These are phyloP conservation scores for Pyricularia sp. DNA, from an alignment of 2,329 filamentous ascomycete species.

Conservation along the genomic window DNA sequence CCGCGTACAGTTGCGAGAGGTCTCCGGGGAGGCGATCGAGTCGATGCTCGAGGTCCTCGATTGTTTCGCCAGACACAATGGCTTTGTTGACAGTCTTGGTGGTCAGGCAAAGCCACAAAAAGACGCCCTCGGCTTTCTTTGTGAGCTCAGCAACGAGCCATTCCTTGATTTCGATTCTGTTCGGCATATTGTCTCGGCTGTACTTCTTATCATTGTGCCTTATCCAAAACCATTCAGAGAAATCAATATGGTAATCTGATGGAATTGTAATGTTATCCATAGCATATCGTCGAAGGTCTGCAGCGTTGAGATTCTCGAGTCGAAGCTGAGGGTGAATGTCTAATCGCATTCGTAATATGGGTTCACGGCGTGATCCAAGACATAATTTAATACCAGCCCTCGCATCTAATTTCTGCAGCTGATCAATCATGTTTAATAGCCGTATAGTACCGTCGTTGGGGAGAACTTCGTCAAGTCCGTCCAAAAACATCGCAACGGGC, in stretches of 20 bases:
- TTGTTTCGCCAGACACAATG: background rate
- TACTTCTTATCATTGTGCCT: background rate
- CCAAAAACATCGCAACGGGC: slow-evolving; percentile 11
- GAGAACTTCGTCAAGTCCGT: slow-evolving; percentile 4
- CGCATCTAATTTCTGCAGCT: background rate
- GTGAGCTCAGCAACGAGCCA: background rate
- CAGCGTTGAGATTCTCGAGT: background rate
- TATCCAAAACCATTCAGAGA: background rate
- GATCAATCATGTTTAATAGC: background rate
- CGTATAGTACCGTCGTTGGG: background rate
- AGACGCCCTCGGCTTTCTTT: slow-evolving; percentile 1
- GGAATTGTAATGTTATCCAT: background rate
- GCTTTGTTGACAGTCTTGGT: background rate
- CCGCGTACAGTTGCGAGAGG: background rate
- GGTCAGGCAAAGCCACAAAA: slow-evolving; percentile 2
- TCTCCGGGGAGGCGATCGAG: background rate
- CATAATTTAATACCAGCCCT: slow-evolving; percentile 1
- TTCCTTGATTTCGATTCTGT: background rate
- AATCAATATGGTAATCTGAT: background rate
- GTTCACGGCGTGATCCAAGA: background rate
- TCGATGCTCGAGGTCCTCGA: background rate
- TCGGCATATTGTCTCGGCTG: background rate
- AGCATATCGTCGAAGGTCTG: background rate
- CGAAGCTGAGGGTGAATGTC: background rate
- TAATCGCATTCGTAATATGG: background rate